Percentiles rank a stretch among this genome's conserved stretches.
These are phyloP conservation scores for Chondrostereum purpureum DNA, from an alignment of 1,284 basidiomycete species.

Conservation along the genomic window DNA sequence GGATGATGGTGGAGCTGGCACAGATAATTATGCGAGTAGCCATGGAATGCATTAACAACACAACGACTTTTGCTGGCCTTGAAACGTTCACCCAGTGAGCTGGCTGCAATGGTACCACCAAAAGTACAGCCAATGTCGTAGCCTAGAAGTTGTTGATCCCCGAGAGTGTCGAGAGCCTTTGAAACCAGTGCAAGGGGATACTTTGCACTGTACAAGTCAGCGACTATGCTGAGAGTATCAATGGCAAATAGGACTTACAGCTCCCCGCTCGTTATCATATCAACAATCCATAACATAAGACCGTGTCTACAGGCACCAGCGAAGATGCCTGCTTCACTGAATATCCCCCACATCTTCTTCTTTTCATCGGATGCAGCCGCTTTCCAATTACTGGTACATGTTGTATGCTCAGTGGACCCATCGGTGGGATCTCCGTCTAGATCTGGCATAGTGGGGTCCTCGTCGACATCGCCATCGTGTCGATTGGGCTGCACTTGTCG, in stretches of 20 bases:
- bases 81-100: conserved; percentile 13
- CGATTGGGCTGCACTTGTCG: background rate
- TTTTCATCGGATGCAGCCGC: conserved; percentile 18
- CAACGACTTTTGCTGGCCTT: background rate
- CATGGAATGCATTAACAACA: conserved; percentile 25
- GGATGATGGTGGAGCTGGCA: conserved; percentile 28
- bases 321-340: conserved; percentile 28
- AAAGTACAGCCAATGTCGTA: conserved; percentile 32
- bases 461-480: background rate
- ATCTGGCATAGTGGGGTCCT: conserved; percentile 6
- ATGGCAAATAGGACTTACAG: conserved; percentile 19
- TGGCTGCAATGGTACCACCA: conserved; percentile 18
- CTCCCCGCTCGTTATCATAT: conserved; percentile 31
- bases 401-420: background rate
- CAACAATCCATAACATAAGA: conserved; percentile 22
- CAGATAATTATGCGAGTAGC: conserved; percentile 26
- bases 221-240: background rate
- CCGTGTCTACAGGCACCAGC: conserved; percentile 26
- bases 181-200: conserved; percentile 26
- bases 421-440: conserved; percentile 7
- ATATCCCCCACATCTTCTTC: conserved; percentile 25
- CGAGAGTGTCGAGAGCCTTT: conserved; percentile 19
- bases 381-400: conserved; percentile 20
- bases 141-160: conserved; percentile 16
- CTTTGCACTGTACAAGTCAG: conserved; percentile 27